Conservation (phyloP, 2,329 filamentous ascomycete genomes). For the Paecilomyces formosus region DNA sequence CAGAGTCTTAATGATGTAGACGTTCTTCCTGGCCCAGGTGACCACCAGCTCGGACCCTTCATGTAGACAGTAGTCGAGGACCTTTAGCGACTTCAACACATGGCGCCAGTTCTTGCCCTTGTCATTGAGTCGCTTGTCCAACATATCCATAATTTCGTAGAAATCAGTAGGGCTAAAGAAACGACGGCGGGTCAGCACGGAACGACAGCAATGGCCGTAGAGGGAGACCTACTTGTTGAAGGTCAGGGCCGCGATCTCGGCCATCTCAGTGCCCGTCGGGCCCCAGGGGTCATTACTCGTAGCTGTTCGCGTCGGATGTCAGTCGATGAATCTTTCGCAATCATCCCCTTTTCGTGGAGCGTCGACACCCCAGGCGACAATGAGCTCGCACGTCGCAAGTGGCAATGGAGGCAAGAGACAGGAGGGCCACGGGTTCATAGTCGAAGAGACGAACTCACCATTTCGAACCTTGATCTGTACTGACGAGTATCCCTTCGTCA, state of each 20-base stretch:
- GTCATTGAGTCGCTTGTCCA: conserved; percentile 96
- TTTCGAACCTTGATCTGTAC: conserved; percentile 98
- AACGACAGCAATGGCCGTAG: not conserved
- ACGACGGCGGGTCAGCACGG: conserved; percentile 3
- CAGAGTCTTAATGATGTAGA: conserved; percentile 97
- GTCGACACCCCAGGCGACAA: conserved; percentile 13
- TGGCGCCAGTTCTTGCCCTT: conserved; percentile 99
- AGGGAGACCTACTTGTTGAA: conserved; percentile 75
- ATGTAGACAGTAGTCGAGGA: conserved; percentile 94
- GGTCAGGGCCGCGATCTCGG: conserved; percentile 94
- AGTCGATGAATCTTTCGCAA: not conserved
- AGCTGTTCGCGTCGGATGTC: conserved; percentile 47
- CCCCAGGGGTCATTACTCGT: conserved; percentile 99
- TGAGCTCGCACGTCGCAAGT: conserved; percentile 1
- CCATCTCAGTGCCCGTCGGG: conserved; percentile 95
- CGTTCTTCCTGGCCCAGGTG: conserved; percentile 95
- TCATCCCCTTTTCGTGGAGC: not conserved
- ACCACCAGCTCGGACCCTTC: conserved; percentile 95
- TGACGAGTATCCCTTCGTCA: conserved; percentile 95
- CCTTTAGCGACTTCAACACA: conserved; percentile 93
- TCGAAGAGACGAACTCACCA: conserved; percentile 52
- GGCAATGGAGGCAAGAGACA: not conserved
- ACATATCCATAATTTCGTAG: conserved; percentile 99
- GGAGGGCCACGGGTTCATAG: not conserved
- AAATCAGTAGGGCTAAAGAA: conserved; percentile 83